Base-by-base conservation (phyloP, 306 rosid genomes). In the Alnus rubra region DNA sequence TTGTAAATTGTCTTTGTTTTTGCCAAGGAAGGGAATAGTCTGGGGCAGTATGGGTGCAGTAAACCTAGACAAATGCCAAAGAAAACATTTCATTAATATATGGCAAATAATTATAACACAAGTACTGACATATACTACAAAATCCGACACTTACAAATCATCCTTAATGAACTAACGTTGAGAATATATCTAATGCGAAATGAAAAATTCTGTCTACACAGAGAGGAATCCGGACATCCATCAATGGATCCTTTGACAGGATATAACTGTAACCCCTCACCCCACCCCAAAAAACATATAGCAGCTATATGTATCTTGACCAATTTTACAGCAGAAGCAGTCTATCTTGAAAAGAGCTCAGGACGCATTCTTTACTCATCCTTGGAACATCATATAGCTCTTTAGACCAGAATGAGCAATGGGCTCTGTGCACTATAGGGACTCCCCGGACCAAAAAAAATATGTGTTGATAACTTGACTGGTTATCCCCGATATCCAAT, bases 21-120 rank as follows among this genome's bases (percentile, higher is more conserved):
- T 95, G 98, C 99, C 98, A 95, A 63, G 99, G 99, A 84, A 95
- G 97, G 64, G 99, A 95, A 82, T 95, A 95, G 84, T 95, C 98
- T 16, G 99, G 99, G 9, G 93, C 94, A 2, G 96, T 89, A 74
- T 95, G 99, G 16, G 99, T 95, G 87, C 99, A 92, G 88, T 95
- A 95, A 84, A 95, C 98, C 99, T 95, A 80, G 45, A 53, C 65
- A 81, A 68, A 75, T 59, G 12, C 79, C 48, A 62, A 45, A 71
- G 78, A 48, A 13, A 42, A 85, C 37, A 76, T 31, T 60, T 47
- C 63, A 67, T 33, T 74, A 79, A 75, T 35, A 62, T 55, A 45
- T 50, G 71, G 69, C 64, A 74, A 64, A 77, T 67, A 48, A 45
- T 62, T 37, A 74, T 51, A 76, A 58, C 44, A 76, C 47, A 37